A percentile compares a stretch with the other conserved stretches of the same genome.
These are phyloP conservation scores for Novymonas esmeraldas DNA, from an alignment of 208 protist species.

Conservation along the genomic window DNA sequence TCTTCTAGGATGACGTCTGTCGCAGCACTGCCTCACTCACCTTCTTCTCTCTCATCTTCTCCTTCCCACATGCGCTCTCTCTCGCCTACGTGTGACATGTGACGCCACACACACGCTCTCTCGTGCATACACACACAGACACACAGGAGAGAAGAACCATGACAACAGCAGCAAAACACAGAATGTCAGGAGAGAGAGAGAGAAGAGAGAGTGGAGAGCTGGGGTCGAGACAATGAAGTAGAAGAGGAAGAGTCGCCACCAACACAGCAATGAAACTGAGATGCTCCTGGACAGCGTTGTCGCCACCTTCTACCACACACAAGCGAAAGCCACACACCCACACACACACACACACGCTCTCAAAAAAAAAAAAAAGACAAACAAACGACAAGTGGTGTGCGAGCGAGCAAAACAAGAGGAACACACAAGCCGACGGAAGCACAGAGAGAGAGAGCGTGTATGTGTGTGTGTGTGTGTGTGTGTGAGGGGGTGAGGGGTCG, in stretches of 20 bases:
- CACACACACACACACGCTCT: no score
- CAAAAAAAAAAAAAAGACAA: background rate
- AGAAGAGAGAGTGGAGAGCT: background rate
- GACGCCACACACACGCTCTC: background rate
- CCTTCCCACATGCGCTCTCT: background rate
- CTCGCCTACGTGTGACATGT: background rate
- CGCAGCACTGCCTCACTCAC: no score
- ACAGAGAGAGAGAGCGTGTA: background rate
- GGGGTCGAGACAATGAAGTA: background rate
- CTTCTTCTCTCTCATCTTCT: no score
- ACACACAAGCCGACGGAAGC: background rate
- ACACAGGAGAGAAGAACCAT: background rate
- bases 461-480: background rate
- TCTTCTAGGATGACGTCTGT: no score
- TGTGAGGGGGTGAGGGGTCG: background rate
- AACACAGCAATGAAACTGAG: no score
- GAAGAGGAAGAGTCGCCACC: background rate
- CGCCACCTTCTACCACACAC: background rate
- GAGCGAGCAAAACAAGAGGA: background rate
- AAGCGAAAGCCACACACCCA: no score
- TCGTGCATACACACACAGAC: background rate
- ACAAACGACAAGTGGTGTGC: background rate
- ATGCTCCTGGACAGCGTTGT: no score
- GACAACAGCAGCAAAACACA: background rate
- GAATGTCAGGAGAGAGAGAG: constrained; percentile 7